Conservation (phyloP, 225 moss, liverwort and hornwort genomes). For the Polytrichum formosum region DNA sequence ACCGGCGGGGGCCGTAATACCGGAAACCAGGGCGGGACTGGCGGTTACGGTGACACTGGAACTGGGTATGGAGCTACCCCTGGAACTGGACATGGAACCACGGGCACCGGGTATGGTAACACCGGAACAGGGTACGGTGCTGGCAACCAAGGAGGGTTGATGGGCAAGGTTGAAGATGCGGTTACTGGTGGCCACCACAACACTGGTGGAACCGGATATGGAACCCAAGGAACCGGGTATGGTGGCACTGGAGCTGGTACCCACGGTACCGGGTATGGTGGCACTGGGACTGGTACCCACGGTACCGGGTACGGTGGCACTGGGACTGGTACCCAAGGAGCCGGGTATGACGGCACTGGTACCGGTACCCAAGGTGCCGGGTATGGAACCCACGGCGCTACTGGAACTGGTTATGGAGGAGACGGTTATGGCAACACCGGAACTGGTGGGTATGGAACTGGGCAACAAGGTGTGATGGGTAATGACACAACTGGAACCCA, state of each 20-base stretch:
- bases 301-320: background rate
- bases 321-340: background rate
- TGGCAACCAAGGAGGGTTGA: slow-evolving; percentile 5
- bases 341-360: background rate
- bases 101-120: slow-evolving; percentile 11
- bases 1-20: too few relatives aligned
- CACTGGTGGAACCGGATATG: slow-evolving; percentile 10
- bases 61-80: background rate
- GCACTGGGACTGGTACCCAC: background rate
- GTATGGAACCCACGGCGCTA: background rate
- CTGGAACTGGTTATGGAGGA: background rate
- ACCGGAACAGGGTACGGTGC: slow-evolving; percentile 20
- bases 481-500: slow-evolving; percentile 1
- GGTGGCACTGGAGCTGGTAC: background rate
- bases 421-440: slow-evolving; percentile 11
- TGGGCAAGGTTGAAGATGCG: slow-evolving; percentile 27
- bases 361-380: background rate
- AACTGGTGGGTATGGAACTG: too few relatives aligned
- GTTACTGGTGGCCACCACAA: slow-evolving; percentile 28
- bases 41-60: background rate
- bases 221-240: background rate
- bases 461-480: too few relatives aligned
- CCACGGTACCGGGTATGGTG: background rate
- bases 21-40: too few relatives aligned
- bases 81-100: slow-evolving; percentile 7